Evolutionary conservation across 169 alveolate species (phyloP), one percentile per base, ranked within the genome.

Genomic region (Plasmodium falciparum): DNA sequence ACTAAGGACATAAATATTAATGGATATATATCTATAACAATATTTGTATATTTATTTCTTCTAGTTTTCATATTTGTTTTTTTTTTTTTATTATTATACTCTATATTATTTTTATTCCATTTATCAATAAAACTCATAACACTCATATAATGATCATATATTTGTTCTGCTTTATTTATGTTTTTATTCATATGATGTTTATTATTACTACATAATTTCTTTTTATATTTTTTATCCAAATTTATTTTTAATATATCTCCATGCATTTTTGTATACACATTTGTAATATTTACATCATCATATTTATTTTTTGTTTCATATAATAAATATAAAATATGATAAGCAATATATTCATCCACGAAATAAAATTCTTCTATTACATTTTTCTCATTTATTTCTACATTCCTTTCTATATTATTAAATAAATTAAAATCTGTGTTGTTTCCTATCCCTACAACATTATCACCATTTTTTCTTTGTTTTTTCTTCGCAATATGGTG

Each of bases 21-120:
- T 12, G 91, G 91, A 58, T 69, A 83, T 62, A 69, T 62, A 83
- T 83, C 91, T 20, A 83, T 26, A 8, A 83, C 47, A n/a, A 83
- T 83, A 45, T 83, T 83, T 29, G 91, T 83, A 39, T 83, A 83
- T 54, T 83, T 83, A 61, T 83, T 83, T 83, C 91, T 83, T 45
- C 91, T 69, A 17, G 73, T 54, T n/a, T 58, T 83, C 7, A 83
- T 52, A 4, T 69, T 43, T 26, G 33, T 58, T n/a, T 6, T 73
- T n/a, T 83, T 56, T 58, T 69, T 69, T 72, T 73, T 83, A 20
- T 69, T 83, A 20, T 83, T 83, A 56, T 83, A 83, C 12, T 72
- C 91, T 11, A 83, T 83, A 49, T 83, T 83, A 13, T 59, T 15
- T 20, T 78, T 65, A 61, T 66, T 78, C 89, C 89, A 78, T 15